phyloP scores from a whole-genome alignment of 2,329 filamentous ascomycete genomes.

The Trichoderma endophyticum region DNA sequence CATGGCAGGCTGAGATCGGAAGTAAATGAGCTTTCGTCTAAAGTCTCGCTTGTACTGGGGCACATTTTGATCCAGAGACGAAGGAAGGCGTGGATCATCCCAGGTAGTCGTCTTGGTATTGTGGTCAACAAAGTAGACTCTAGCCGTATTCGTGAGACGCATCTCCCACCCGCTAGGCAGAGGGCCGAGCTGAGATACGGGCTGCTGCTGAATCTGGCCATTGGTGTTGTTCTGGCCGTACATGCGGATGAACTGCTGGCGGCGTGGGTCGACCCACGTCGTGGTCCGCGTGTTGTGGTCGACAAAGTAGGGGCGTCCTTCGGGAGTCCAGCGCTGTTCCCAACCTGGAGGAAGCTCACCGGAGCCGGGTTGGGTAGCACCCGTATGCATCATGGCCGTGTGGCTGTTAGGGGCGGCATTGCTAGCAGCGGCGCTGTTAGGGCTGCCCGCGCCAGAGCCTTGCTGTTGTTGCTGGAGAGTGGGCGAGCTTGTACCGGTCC shows the following conservation, averaged over 20 bases:
- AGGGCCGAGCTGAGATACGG: conserved; percentile 92
- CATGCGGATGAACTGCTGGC: conserved; percentile 98
- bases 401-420: conserved; percentile 37
- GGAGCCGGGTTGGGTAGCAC: conserved; percentile 85
- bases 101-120: conserved; percentile 99
- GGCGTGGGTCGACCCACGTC: conserved; percentile 95
- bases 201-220: conserved; percentile 92
- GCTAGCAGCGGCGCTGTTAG: conserved; percentile 23
- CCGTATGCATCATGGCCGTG: conserved; percentile 89
- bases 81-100: conserved; percentile 94
- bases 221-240: conserved; percentile 86
- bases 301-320: conserved; percentile 93
- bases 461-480: conserved; percentile 60
- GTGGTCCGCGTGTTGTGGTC: conserved; percentile 98
- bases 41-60: conserved; percentile 99
- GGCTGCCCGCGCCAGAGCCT: conserved; percentile 38
- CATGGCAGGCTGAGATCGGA: conserved; percentile 94
- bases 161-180: conserved; percentile 99
- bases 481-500: conserved; percentile 89
- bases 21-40: conserved; percentile 96
- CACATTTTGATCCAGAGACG: conserved; percentile 94
- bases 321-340: conserved; percentile 94
- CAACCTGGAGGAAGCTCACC: conserved; percentile 93
- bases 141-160: conserved; percentile 95
- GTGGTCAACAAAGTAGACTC: conserved; percentile 98